phyloP scores from a whole-genome alignment of 2,329 filamentous ascomycete species.

The Rhexocercosporidium sp. region DNA sequence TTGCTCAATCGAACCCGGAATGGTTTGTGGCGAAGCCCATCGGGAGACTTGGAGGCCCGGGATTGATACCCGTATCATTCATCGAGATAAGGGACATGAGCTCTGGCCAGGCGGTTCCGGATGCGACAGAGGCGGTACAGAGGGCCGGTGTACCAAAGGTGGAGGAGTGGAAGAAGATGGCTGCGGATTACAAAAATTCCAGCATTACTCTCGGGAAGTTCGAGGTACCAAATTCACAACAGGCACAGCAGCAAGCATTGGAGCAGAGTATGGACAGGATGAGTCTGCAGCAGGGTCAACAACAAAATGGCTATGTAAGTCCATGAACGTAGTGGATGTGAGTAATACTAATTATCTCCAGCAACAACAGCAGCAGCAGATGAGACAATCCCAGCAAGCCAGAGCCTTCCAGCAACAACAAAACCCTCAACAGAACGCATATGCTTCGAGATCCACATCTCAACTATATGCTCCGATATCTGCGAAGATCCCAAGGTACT shows the following conservation, averaged over 20 bases:
- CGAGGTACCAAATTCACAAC: slow-evolving; percentile 58
- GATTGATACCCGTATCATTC: slow-evolving; percentile 94
- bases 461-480: slow-evolving; percentile 76
- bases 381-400: slow-evolving; percentile 38
- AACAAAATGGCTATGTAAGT: slow-evolving; percentile 57
- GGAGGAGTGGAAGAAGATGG: slow-evolving; percentile 99
- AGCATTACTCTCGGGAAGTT: slow-evolving; percentile 96
- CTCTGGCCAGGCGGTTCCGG: slow-evolving; percentile 79
- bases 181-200: slow-evolving; percentile 98
- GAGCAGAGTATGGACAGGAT: slow-evolving; percentile 78
- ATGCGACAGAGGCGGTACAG: slow-evolving; percentile 84
- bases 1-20: slow-evolving; percentile 96
- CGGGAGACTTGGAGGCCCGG: slow-evolving; percentile 90
- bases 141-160: slow-evolving; percentile 91
- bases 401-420: slow-evolving; percentile 33
- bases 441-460: slow-evolving; percentile 52
- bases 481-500: slow-evolving; percentile 89
- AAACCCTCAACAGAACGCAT: slow-evolving; percentile 39
- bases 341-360: slow-evolving; percentile 18
- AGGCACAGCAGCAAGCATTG: slow-evolving; percentile 58
- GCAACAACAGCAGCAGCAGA: slow-evolving; percentile 25
- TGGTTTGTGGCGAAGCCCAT: slow-evolving; percentile 99
- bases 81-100: slow-evolving; percentile 96
- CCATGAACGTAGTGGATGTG: not conserved
- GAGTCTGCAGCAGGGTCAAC: slow-evolving; percentile 68